Base-by-base conservation (phyloP, 768 basidiomycete species). In the Holtermanniella nyarrowii region DNA sequence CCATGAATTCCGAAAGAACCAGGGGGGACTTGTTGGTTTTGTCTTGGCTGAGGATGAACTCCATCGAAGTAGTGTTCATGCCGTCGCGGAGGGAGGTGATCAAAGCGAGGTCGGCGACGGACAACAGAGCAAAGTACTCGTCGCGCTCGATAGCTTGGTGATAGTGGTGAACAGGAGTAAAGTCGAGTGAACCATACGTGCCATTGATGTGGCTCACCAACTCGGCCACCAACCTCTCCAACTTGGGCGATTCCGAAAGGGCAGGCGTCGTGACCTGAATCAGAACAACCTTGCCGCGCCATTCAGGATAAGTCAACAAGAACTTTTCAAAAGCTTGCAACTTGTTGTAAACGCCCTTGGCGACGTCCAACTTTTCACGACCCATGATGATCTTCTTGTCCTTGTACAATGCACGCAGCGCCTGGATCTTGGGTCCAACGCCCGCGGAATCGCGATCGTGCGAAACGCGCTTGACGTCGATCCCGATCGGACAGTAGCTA, bases 61-160 rank as follows among this genome's bases (percentile, higher is more conserved):
- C 93, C 89, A 95, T 93, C 47, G 83, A 85, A 0, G 91, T 95
- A 13, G 93, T 96, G 77, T 99, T 99, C 95, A 97, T 97, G 4
- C 93, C 95, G 66, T 99, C 93, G 26, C 93, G 81, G 5, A 96
- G 77, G 0, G 90, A 88, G 0, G 93, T 96, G 71, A 96, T 93
- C 40, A 97, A 83, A 14, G 85, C 93, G 12, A 97, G 78, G 68
- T 96, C 91, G 4, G 93, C 91, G 3, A 88, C 91, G 50, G 82
- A 83, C 31, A 99, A 76, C 12, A 99, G 78, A 0, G 89, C 93
- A 72, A 96, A 96, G 72, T 95, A 99, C 69, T 99, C 93, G 72
- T 97, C 89, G 71, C 89, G 88, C 72, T 93, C 93, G 63, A 99
- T 81, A 1, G 87, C 83, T 73, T 99, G 93, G 73, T 99, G 93